Evolutionary conservation across 257 asterid genomes (phyloP), one percentile per base, ranked within the genome.

Genomic region (Prunella vulgaris): DNA sequence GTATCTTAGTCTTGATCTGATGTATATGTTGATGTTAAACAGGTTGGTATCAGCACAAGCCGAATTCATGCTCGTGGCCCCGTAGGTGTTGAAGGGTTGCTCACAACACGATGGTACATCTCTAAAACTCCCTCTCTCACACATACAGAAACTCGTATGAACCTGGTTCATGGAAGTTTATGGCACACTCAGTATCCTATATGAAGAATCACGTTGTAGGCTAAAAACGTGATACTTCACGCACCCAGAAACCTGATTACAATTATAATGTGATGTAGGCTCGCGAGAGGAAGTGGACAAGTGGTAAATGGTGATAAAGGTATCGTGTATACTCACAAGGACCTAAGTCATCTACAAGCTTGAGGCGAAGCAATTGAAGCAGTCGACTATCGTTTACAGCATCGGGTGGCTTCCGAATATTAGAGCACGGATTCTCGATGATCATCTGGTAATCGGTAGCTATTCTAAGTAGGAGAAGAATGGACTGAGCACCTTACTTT

Each of bases 1-100:
- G 32, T 37, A 24, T 46, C 28, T n/a, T 6, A 28, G 18, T 60
- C 46, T 15, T 64, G 20, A 71, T 44, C 24, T 71, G 46, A 67
- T 56, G 44, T 46, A 40, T 48, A 67, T 59, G 28, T 51, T 56
- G 52, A 44, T 63, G 63, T 74, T 72, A 53, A 76, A 57, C 76
- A 93, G 98, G 98, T 93, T 42, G 98, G 98, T 69, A 86, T 90
- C 56, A 93, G 98, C 76, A 93, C 96, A 10, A 88, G 97, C 75
- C 88, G 97, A 76, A 90, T 93, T 69, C 98, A 93, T 79, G 98
- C 98, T 28, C 96, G 98, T 64, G 98, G 98, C 38, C 98, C 98
- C 5, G 98, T 93, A 21, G 97, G 98, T 27, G 96, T 90, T 44
- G 97, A 93, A 81, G 98, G 97, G 65, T 77, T 93, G 81, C 90